Percentiles rank a stretch among this genome's conserved stretches.
phyloP scores from a whole-genome alignment of 768 basidiomycete genomes.

The Epithele typhae region DNA sequence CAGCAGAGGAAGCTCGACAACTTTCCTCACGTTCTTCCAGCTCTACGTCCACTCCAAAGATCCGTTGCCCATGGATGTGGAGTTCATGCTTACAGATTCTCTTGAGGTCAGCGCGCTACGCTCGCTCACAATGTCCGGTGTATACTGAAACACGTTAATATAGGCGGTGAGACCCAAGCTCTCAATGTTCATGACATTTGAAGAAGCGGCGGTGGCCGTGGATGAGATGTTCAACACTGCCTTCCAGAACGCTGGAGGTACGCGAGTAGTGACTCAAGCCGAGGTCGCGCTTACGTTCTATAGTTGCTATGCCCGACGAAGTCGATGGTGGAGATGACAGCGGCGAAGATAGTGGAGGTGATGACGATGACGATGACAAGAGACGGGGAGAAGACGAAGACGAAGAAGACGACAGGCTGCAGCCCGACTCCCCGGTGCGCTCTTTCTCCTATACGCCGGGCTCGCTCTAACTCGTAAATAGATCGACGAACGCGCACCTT shows the following conservation, averaged over 20 bases:
- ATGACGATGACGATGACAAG: conserved; percentile 39
- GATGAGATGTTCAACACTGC: conserved; percentile 82
- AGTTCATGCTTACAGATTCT: conserved; percentile 95
- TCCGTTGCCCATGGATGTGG: conserved; percentile 92
- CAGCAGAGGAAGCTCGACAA: conserved; percentile 92
- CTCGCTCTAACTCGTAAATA: conserved; percentile 25
- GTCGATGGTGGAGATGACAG: conserved; percentile 45
- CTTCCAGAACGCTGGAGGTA: conserved; percentile 56
- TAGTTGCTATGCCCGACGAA: conserved; percentile 10
- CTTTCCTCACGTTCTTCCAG: conserved; percentile 91
- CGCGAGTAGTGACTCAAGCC: conserved; percentile 17
- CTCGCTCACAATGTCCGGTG: too few species aligned
- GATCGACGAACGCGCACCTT: conserved; percentile 68
- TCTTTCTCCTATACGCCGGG: neutral
- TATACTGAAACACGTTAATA: too few species aligned
- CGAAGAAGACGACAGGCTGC: conserved; percentile 57
- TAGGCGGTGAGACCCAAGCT: conserved; percentile 88
- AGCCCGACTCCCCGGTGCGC: conserved; percentile 52
- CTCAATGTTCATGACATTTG: conserved; percentile 62
- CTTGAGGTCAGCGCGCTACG: conserved; percentile 58
- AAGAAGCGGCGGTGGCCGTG: conserved; percentile 83
- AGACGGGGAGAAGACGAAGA: conserved; percentile 52
- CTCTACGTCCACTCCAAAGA: conserved; percentile 91
- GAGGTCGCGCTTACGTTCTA: too few species aligned
- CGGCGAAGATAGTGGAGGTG: conserved; percentile 61